Evolutionary conservation across 805 yeast species (phyloP).

Genomic region (Saturnispora bothae): DNA sequence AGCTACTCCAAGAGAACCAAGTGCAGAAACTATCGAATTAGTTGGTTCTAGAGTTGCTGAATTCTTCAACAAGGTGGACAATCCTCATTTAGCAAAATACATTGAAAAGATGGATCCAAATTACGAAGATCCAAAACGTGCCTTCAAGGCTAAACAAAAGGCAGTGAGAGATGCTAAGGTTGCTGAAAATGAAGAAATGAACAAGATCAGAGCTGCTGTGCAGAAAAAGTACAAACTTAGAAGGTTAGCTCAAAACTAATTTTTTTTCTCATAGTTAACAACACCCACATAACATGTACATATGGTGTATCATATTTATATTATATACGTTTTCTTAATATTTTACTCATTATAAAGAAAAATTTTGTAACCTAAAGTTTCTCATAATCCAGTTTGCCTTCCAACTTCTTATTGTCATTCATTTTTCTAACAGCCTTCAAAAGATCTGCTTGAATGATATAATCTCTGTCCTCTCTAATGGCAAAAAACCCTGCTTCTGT

Average conservation of each 20-base stretch:
- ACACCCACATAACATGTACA: background rate
- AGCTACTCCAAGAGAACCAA: conserved; percentile 29
- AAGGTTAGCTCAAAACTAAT: conserved; percentile 10
- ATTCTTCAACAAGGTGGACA: conserved; percentile 25
- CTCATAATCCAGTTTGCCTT: conserved; percentile 92
- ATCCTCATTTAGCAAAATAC: conserved; percentile 24
- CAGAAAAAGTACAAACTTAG: conserved; percentile 16
- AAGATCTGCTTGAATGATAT: conserved; percentile 83
- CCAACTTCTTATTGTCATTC: conserved; percentile 91
- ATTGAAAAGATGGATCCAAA: conserved; percentile 22
- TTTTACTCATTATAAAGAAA: too few species aligned
- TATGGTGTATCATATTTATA: background rate
- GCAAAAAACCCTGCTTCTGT: conserved; percentile 95
- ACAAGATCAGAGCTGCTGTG: conserved; percentile 13
- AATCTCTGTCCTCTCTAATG: conserved; percentile 94
- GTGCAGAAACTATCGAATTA: conserved; percentile 34
- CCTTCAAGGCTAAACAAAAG: conserved; percentile 14
- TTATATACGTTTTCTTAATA: too few species aligned
- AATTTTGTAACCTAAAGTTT: conserved; percentile 59
- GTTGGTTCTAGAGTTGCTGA: conserved; percentile 33
- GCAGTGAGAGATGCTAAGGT: conserved; percentile 14
- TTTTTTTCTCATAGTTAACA: background rate
- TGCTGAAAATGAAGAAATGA: conserved; percentile 18
- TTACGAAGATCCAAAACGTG: conserved; percentile 14
- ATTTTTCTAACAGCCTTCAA: conserved; percentile 98